Conservation (phyloP, 1,284 basidiomycete species). For the Xanthoconium separans region DNA sequence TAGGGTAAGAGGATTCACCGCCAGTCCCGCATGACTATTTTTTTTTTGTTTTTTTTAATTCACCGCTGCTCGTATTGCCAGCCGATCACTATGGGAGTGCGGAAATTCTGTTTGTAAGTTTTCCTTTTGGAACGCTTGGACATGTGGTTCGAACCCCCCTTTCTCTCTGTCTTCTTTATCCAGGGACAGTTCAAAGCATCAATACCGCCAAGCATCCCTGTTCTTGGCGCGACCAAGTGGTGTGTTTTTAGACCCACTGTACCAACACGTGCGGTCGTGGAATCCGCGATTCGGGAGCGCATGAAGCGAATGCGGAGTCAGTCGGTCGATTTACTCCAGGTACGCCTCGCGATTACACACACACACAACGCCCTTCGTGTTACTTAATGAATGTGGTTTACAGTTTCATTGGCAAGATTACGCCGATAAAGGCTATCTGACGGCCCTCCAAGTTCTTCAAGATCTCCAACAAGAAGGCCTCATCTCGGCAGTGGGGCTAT, state of each 20-base stretch:
- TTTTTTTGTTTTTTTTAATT: background rate
- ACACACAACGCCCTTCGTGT: no score
- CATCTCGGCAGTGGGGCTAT: conserved; percentile 68
- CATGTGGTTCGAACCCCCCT: conserved; percentile 10
- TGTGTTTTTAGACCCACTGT: conserved; percentile 65
- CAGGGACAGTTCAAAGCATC: conserved; percentile 68
- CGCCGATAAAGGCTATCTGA: conserved; percentile 64
- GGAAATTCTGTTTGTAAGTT: conserved; percentile 71
- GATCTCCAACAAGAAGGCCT: conserved; percentile 61
- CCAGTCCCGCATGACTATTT: no score
- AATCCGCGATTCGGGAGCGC: conserved; percentile 67
- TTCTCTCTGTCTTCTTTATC: background rate
- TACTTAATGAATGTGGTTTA: no score
- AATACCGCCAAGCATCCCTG: conserved; percentile 40
- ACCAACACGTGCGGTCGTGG: conserved; percentile 56
- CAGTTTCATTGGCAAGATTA: conserved; percentile 87
- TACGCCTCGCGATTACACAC: conserved; percentile 19
- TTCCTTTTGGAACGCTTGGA: background rate
- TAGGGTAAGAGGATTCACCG: conserved; percentile 17
- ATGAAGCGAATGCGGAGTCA: conserved; percentile 50
- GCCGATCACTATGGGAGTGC: conserved; percentile 83
- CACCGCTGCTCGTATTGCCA: conserved; percentile 31
- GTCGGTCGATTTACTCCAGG: conserved; percentile 72
- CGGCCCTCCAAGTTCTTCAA: conserved; percentile 56
- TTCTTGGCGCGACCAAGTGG: conserved; percentile 79